phyloP scores from a whole-genome alignment of 2,329 filamentous ascomycete species.

The Cordyceps sp. region DNA sequence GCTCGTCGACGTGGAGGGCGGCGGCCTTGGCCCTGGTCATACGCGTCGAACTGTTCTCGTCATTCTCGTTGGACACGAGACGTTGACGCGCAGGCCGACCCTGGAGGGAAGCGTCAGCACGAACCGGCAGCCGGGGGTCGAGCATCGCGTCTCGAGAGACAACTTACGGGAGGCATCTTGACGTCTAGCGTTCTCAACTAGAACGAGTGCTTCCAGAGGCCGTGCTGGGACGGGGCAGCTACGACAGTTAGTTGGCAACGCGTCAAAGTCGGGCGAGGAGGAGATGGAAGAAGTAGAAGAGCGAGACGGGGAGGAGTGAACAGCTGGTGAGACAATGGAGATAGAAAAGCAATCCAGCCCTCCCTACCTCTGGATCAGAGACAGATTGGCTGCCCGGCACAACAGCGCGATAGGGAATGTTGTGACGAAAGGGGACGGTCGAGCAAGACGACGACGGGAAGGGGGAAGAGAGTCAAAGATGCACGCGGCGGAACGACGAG shows the following conservation, averaged over 20 bases:
- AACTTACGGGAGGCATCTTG: constrained; percentile 9
- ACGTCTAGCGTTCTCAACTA: constrained; percentile 51
- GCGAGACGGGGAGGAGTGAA: constrained; percentile 14
- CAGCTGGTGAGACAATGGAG: constrained; percentile 14
- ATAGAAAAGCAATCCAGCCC: constrained; percentile 9
- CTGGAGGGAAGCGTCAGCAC: constrained; percentile 50
- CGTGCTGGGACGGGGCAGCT: constrained; percentile 16
- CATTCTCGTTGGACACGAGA: constrained; percentile 78
- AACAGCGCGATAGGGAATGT: constrained; percentile 20
- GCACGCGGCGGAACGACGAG: no score
- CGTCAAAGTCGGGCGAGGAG: neutral
- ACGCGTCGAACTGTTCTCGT: constrained; percentile 78
- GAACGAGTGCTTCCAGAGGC: constrained; percentile 57
- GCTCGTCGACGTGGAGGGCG: constrained; percentile 49
- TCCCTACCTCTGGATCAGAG: constrained; percentile 18
- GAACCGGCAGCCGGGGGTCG: constrained; percentile 81
- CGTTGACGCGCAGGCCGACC: constrained; percentile 57
- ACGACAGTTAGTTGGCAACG: neutral
- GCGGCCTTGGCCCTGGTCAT: constrained; percentile 87
- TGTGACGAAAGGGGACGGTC: constrained; percentile 9
- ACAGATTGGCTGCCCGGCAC: constrained; percentile 13
- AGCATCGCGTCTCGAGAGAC: constrained; percentile 64
- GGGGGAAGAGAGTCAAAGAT: no score
- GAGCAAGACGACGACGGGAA: no score
- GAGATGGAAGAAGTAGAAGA: constrained; percentile 13